Evolutionary conservation across 768 basidiomycete genomes (phyloP), one percentile per base, ranked within the genome.

Genomic region (Xerocomellus intermedius): DNA sequence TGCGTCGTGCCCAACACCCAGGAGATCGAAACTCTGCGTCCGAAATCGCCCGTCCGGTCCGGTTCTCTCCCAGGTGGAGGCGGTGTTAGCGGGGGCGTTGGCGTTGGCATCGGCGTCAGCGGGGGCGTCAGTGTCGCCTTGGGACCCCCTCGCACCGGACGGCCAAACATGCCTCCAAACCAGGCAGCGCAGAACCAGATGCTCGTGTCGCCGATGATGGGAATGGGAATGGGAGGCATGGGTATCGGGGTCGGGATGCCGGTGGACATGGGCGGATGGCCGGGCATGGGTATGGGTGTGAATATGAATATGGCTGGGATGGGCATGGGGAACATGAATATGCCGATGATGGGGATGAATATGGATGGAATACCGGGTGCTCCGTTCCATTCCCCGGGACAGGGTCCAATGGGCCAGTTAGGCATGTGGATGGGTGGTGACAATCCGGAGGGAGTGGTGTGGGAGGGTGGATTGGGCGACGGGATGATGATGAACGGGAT

Each of bases 11-110:
- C 89, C 0, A 83, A 81, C 72, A 83, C 86, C 4, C 64, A 81
- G 69, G 93, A 95, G 60, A 91, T 96, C 61, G 91, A 96, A 51
- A 79, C 81, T 0, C 77, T 96, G 17, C 79, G 93, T 17, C 93
- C 92, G 0, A 94, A 95, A 68, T 94, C 91, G 2, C 93, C 94
- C 9, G 76, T 85, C 22, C 76, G 84, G 43, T 65, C 69, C 12
- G 72, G 76, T 32, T 26, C 43, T n/a, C 49, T 50, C 14, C 43
- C 56, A 0, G 62, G 69, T 59, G 61, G 74, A 63, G 48, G 68
- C 52, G 55, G 65, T 43, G 55, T 66, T 33, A 56, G 66, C 39
- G 58, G 66, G 28, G 61, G 63, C 30, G 52, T 66, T 14, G 57
- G 68, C 8, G 60, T 61, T 2, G 58, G 64, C 21, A 60, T 56